Percentiles rank a stretch among this genome's conserved stretches.
These are phyloP conservation scores for Camellia sinensis DNA, from an alignment of 148 eudicot species.

Conservation along the genomic window DNA sequence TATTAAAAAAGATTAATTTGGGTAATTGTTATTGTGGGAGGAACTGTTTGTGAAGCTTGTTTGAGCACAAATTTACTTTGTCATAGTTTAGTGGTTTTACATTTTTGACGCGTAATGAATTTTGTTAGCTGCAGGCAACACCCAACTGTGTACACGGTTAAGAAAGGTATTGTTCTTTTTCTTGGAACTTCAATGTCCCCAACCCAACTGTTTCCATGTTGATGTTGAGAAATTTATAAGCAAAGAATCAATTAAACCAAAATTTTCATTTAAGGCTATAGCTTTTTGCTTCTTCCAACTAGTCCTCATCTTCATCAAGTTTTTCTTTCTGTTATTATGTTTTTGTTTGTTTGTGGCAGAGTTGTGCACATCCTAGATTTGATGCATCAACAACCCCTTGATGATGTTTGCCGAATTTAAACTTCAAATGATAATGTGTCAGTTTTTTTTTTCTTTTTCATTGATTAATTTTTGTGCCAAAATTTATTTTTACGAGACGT, in stretches of 20 bases:
- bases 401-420: not conserved
- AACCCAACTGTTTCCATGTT: no score
- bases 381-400: not conserved
- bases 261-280: not conserved
- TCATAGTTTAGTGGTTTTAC: not conserved
- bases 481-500: not conserved
- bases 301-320: not conserved
- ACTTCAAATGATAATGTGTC: not conserved
- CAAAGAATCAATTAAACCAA: not conserved
- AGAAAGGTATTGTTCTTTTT: not conserved
- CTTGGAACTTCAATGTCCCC: no score
- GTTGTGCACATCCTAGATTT: not conserved
- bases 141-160: not conserved
- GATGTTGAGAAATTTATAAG: not conserved
- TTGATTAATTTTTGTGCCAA: not conserved
- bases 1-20: no score
- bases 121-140: not conserved
- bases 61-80: not conserved
- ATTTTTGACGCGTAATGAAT: not conserved
- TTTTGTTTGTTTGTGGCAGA: not conserved
- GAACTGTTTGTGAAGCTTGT: not conserved
- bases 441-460: not conserved
- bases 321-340: not conserved
- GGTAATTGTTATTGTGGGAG: no score
- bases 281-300: not conserved